Percentiles rank a stretch among this genome's conserved stretches.
Conservation (phyloP, 768 basidiomycete species). For the Leccinum subtestaceum region DNA sequence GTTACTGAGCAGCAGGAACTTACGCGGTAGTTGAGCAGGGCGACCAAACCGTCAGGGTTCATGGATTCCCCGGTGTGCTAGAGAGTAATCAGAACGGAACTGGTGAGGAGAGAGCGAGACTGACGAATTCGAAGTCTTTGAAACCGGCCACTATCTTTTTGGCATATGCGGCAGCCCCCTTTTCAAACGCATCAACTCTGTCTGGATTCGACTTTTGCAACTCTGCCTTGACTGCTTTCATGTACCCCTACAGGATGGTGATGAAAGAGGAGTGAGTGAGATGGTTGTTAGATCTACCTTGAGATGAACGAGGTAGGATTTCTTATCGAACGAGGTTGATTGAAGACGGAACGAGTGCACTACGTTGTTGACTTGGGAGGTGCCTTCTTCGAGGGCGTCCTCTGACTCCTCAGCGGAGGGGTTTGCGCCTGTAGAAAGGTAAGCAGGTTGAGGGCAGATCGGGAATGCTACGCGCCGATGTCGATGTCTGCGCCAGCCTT, state of each 20-base stretch:
- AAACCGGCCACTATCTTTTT: conserved; percentile 91
- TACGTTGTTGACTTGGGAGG: conserved; percentile 82
- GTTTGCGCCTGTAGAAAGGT: conserved; percentile 67
- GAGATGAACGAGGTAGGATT: conserved; percentile 74
- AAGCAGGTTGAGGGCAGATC: background rate
- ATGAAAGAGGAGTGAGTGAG: background rate
- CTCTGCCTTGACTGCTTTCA: conserved; percentile 83
- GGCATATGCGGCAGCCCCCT: conserved; percentile 67
- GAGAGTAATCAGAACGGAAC: background rate
- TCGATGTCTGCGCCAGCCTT: conserved; percentile 80
- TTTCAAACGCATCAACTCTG: conserved; percentile 74
- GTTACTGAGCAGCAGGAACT: conserved; percentile 20
- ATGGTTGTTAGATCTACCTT: conserved; percentile 46
- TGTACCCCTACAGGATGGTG: conserved; percentile 62
- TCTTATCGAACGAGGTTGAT: conserved; percentile 83
- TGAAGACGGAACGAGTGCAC: conserved; percentile 90
- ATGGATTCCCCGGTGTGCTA: conserved; percentile 73
- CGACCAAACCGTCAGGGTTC: conserved; percentile 92
- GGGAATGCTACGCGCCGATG: conserved; percentile 59
- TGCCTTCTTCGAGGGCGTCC: conserved; percentile 79
- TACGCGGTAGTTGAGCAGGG: conserved; percentile 90
- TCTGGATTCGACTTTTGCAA: conserved; percentile 55
- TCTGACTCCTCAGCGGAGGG: conserved; percentile 86
- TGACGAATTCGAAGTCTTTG: conserved; percentile 91
- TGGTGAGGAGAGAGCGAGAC: conserved; percentile 22